Base-by-base conservation (phyloP, 108 stramenopile genomes). In the Pseudonitzschia pungens region DNA sequence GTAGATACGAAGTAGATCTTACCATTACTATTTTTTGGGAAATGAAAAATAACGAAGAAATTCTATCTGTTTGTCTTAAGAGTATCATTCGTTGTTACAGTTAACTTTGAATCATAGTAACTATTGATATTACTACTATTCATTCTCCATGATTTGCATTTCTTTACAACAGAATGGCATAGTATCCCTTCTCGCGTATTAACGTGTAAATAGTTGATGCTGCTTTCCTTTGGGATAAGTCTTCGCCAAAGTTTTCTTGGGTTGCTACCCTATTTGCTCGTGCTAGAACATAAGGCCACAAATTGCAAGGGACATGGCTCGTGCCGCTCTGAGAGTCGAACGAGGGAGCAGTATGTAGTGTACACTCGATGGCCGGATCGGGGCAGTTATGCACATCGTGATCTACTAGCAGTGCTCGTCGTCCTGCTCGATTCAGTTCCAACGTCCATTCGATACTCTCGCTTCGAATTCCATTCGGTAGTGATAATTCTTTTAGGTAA, bases 371-470 rank as follows among this genome's bases (percentile, higher is more conserved):
- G 32, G 60, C 60, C n/a, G 60, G 60, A n/a, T 62, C 32, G 5
- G 29, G 14, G 0, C 60, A 62, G 42, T 67, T 41, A 28, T 10
- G n/a, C 11, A 28, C 28, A 29, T 40, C 28, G 65, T 40, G 42
- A 28, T 44, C 11, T 11, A 44, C 11, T 11, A 44, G 44, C 8
- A 67, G 44, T 45, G 56, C 60, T 31, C 59, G 71, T 16, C 71
- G 58, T 4, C 71, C 71, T 12, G 71, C 71, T 27, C 27, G 11
- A 26, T 72, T 72, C 55, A 72, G 45, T 45, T 72, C 71, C 24
- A 72, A 29, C 0, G 56, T 22, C 71, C 71, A 72, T 26, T 43
- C 59, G 6, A 48, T 60, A 15, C 36, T 22, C 50, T 41, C 50
- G 28, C 27, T 50, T 45, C 50, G 44, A 21, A 28, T 10, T 6